Base-by-base conservation (phyloP, 495 filamentous ascomycete genomes). In the Podospora sp. region DNA sequence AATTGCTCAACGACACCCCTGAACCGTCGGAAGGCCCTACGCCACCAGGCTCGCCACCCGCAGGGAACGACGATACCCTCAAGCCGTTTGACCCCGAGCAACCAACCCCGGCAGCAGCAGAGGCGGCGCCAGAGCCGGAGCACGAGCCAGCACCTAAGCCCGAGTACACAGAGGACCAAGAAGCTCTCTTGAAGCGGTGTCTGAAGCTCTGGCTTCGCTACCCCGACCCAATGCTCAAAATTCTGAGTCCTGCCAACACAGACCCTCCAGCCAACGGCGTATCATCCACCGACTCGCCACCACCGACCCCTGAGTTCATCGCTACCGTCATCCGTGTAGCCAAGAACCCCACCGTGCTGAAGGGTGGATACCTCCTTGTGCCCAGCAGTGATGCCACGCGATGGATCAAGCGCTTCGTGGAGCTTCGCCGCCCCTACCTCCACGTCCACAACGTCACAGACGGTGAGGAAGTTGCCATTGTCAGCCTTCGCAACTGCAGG, bases 331-430 rank as follows among this genome's bases (percentile, higher is more conserved):
- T 89, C 46, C 84, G 86, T 52, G 84, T 93, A 21, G 85, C 87
- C 59, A 96, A 91, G 76, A 90, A 90, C 66, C 82, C 92, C 2
- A 83, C 84, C 20, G 84, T 92, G n/a, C 81, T 92, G 55, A 96
- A 94, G 78, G 86, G 88, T 7, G 93, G 93, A 40, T 94, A 94
- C 73, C 87, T 98, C 27, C 81, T 96, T 20, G 91, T 89, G 4
- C 93, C 94, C 6, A 87, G 87, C 69, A 83, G 85, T 64, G 86
- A 90, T 58, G 89, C 89, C 26, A 89, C 89, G 26, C 85, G 88
- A 65, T 99, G 95, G 95, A 82, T 91, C 6, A 92, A 93, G 68
- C 91, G 94, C 51, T 97, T 94, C 73, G 92, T 97, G 57, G 96
- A 99, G 73, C 87, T 99, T 29, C 88, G 95, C 25, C 87, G 90